phyloP scores from a whole-genome alignment of 306 rosid genomes.

The Prosopis cineraria region DNA sequence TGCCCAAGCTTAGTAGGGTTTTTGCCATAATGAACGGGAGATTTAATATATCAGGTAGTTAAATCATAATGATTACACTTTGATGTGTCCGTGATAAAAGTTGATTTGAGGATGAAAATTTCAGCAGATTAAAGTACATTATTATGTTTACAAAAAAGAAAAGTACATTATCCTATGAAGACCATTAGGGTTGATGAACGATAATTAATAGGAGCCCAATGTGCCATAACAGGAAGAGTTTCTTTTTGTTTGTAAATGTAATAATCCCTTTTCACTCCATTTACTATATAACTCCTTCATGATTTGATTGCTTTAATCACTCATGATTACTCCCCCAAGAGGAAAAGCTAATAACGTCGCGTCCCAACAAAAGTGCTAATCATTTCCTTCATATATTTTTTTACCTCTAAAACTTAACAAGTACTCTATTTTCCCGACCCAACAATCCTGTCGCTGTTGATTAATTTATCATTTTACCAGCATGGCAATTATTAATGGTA shows the following conservation, averaged over 20 bases:
- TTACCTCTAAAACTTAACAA: neutral
- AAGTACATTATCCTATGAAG: no score
- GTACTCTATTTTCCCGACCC: no score
- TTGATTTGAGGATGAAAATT: neutral
- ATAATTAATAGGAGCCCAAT: conserved; percentile 29
- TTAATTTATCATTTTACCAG: neutral
- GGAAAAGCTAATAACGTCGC: conserved; percentile 26
- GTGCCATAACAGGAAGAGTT: conserved; percentile 22
- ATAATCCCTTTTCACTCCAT: no score
- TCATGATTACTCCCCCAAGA: conserved; percentile 6
- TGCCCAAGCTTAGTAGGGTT: no score
- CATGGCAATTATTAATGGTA: neutral
- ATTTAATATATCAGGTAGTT: no score
- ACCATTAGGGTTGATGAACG: no score
- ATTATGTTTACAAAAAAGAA: neutral
- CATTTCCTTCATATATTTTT: conserved; percentile 27
- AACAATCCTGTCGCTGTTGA: neutral
- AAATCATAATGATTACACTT: neutral
- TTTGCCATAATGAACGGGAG: no score
- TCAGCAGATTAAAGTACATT: neutral
- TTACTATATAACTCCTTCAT: conserved; percentile 1
- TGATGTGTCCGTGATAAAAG: neutral
- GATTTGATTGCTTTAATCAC: conserved; percentile 26
- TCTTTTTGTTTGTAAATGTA: no score
- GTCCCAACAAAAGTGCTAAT: conserved; percentile 8